Percentiles rank a stretch among this genome's conserved stretches.
Evolutionary conservation across 2,329 filamentous ascomycete species (phyloP).

Genomic region (Hypoxylon sp.): DNA sequence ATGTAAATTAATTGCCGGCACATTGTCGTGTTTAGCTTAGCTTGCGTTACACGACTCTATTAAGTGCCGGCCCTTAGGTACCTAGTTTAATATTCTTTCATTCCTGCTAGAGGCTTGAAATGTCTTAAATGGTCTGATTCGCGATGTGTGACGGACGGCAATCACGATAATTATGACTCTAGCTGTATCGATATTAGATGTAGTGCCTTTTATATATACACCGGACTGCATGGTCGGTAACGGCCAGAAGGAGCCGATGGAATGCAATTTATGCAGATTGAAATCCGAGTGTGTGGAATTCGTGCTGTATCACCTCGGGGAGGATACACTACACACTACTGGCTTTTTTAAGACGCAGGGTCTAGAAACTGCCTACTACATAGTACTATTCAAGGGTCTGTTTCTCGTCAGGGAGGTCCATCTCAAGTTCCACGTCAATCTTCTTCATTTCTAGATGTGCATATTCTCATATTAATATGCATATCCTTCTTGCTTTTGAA

Average conservation of each 20-base stretch:
- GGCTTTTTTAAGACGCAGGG: constrained; percentile 23
- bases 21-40: not conserved
- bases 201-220: constrained; percentile 10
- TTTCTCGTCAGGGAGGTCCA: constrained; percentile 13
- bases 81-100: not conserved
- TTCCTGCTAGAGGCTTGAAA: not conserved
- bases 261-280: constrained; percentile 21
- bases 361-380: constrained; percentile 1
- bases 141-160: constrained; percentile 7
- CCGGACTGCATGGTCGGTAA: constrained; percentile 5
- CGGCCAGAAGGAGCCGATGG: constrained; percentile 9
- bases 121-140: constrained; percentile 7
- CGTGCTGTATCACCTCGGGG: constrained; percentile 35
- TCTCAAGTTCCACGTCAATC: not conserved
- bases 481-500: not conserved
- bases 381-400: constrained; percentile 5
- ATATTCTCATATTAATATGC: not conserved
- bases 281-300: constrained; percentile 38
- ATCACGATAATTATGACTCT: constrained; percentile 22
- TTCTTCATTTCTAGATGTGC: constrained; percentile 3
- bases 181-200: constrained; percentile 17
- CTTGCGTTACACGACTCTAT: not conserved
- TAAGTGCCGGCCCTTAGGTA: not conserved
- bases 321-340: not conserved
- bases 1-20: not conserved